A percentile compares a stretch with the other conserved stretches of the same genome.
Conservation (phyloP, 2,329 filamentous ascomycete species). For the Colletotrichum lini region DNA sequence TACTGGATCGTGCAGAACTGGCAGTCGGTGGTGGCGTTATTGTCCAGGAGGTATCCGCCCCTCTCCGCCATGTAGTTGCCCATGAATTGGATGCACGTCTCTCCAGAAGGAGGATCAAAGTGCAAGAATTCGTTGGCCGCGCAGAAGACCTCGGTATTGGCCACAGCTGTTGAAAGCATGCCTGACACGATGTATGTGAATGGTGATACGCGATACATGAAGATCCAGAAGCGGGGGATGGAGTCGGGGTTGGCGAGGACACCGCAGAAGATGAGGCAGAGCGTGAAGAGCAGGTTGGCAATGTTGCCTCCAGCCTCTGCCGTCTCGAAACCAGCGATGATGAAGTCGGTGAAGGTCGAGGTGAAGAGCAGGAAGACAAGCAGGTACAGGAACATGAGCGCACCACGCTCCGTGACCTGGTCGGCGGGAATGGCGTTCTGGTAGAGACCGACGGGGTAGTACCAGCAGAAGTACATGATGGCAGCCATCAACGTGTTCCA, state of each 20-base stretch:
- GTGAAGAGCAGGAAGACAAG: conserved; percentile 84
- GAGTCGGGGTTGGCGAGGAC: conserved; percentile 75
- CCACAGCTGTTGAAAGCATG: conserved; percentile 79
- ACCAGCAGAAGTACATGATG: conserved; percentile 86
- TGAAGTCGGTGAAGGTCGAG: conserved; percentile 83
- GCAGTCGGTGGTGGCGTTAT: conserved; percentile 64
- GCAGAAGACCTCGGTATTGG: conserved; percentile 76
- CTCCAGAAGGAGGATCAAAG: conserved; percentile 73
- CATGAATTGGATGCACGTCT: conserved; percentile 75
- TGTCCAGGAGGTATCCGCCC: conserved; percentile 70
- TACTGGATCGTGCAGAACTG: conserved; percentile 66
- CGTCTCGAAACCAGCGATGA: conserved; percentile 81
- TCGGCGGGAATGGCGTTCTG: conserved; percentile 75
- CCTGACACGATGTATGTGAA: conserved; percentile 86
- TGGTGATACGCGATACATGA: conserved; percentile 86
- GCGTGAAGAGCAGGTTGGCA: conserved; percentile 80
- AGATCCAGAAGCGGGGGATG: conserved; percentile 84
- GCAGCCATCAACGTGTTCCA: conserved; percentile 85
- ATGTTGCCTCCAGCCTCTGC: conserved; percentile 84
- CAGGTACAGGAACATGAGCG: conserved; percentile 84
- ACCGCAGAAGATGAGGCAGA: conserved; percentile 82
- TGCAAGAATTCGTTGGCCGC: conserved; percentile 77
- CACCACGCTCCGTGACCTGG: conserved; percentile 77
- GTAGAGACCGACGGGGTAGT: conserved; percentile 87
- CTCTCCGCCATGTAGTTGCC: conserved; percentile 59